Base-by-base conservation (phyloP, 169 alveolate genomes). In the Eimeria sp. region DNA sequence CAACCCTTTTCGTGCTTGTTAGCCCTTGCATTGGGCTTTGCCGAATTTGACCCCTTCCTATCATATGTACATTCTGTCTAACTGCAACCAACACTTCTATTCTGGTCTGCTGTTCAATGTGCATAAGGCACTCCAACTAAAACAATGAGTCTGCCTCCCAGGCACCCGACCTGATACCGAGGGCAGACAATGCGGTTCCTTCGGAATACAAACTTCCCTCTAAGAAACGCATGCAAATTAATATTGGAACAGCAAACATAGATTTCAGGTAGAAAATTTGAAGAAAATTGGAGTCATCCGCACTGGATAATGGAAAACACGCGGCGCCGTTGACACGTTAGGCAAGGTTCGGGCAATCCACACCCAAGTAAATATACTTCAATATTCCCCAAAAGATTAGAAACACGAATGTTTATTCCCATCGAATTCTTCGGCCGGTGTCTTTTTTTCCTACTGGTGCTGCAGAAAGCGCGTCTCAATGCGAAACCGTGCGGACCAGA, bases 381-480 rank as follows among this genome's bases (percentile, higher is more conserved):
- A 74, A 20, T 20, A 1, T 40, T 40, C 56, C 33, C 33, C 56
- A 18, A 74, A 18, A 33, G 33, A 68, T 8, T n/a, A 66, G 76
- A 25, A 14, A 66, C 18, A 8, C n/a, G 3, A 6, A 25, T 37
- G 33, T 2, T 4, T 2, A 16, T 9, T 30, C 10, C 13, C 54
- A 33, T 14, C 10, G 8, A 71, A 10, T 2, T 33, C 4, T 1
- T 37, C 18, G 83, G 33, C 40, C 4, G 6, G 83, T 40, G 8
- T 33, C 30, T 6, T 37, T 74, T 18, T 40, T 37, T 40, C 58
- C 33, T 1, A 8, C n/a, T 74, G 83, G 54, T 40, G 83, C 58
- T n/a, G n/a, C 83, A 20, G 58, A 74, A 40, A 30, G 83, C 83
- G 83, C 83, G 83, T 74, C 83, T 74, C 83, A 37, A 74, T 74